Conservation (phyloP, 768 basidiomycete genomes). For the Hemileccinum rubropunctum region DNA sequence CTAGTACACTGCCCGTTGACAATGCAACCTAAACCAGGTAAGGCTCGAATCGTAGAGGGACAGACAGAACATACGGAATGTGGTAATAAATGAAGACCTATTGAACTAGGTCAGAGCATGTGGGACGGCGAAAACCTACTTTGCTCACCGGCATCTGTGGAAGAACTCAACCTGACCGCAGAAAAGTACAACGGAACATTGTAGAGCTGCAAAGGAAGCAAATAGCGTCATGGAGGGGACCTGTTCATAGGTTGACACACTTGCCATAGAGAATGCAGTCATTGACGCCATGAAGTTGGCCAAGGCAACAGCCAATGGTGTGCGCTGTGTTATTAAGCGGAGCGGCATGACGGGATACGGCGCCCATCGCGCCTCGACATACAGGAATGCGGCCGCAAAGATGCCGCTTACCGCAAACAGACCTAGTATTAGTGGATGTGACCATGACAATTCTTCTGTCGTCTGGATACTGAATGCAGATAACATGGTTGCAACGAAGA, state of each 20-base stretch:
- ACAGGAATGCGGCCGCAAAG: constrained; percentile 59
- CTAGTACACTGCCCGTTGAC: constrained; percentile 80
- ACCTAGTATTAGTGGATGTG: constrained; percentile 66
- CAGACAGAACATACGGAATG: constrained; percentile 63
- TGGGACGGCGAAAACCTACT: neutral
- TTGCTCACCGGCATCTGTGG: constrained; percentile 66
- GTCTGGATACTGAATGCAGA: constrained; percentile 76
- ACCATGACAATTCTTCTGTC: constrained; percentile 76
- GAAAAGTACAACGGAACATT: constrained; percentile 90
- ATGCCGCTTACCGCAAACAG: constrained; percentile 58
- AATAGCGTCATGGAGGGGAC: constrained; percentile 1
- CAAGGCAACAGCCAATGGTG: constrained; percentile 77
- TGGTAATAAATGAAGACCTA: constrained; percentile 84
- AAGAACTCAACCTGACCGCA: constrained; percentile 66
- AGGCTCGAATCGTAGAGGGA: constrained; percentile 9
- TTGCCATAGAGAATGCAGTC: constrained; percentile 77
- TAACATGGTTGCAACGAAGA: constrained; percentile 65
- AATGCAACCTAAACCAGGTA: constrained; percentile 59
- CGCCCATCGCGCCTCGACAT: constrained; percentile 76
- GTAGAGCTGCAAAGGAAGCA: constrained; percentile 54
- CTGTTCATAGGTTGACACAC: constrained; percentile 9
- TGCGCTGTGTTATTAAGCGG: constrained; percentile 70
- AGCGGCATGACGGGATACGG: constrained; percentile 91
- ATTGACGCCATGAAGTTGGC: constrained; percentile 77
- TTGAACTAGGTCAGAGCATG: constrained; percentile 10